phyloP scores from a whole-genome alignment of 164 flowering plant species.

The Berberis thunbergii region DNA sequence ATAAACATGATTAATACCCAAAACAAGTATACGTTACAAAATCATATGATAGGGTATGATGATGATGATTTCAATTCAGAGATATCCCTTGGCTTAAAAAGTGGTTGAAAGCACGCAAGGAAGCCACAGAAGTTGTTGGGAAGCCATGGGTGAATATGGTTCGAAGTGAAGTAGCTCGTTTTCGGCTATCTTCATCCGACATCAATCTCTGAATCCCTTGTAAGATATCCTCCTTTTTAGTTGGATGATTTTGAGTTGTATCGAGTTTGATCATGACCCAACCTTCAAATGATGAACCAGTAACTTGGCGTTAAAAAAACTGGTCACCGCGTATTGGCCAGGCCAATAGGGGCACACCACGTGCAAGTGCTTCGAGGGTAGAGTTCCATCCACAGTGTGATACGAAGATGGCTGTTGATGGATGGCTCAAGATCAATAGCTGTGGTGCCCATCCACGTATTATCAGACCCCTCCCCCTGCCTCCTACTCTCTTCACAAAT shows the following conservation, averaged over 20 bases:
- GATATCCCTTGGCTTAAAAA: neutral
- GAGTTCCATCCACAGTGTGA: slow-evolving; percentile 81
- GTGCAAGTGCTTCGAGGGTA: slow-evolving; percentile 43
- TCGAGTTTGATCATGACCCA: slow-evolving; percentile 26
- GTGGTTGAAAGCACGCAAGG: neutral
- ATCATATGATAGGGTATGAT: no score
- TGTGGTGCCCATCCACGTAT: slow-evolving; percentile 78
- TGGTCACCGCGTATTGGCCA: slow-evolving; percentile 80
- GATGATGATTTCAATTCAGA: no score
- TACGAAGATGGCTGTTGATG: slow-evolving; percentile 47
- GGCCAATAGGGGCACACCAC: slow-evolving; percentile 52
- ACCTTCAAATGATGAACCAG: slow-evolving; percentile 33
- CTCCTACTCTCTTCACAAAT: slow-evolving; percentile 22
- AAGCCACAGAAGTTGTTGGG: neutral
- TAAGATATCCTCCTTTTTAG: slow-evolving; percentile 32
- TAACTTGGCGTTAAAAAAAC: slow-evolving; percentile 34
- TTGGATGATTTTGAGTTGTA: neutral
- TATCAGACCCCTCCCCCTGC: slow-evolving; percentile 31
- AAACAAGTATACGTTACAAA: no score
- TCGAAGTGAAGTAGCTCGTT: neutral
- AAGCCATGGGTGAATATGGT: neutral
- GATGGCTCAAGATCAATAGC: slow-evolving; percentile 54
- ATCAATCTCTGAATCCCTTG: slow-evolving; percentile 37
- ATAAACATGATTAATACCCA: no score
- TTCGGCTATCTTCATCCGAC: slow-evolving; percentile 29